Base-by-base conservation (phyloP, 768 basidiomycete genomes). In the Kockovaella imperatae region DNA sequence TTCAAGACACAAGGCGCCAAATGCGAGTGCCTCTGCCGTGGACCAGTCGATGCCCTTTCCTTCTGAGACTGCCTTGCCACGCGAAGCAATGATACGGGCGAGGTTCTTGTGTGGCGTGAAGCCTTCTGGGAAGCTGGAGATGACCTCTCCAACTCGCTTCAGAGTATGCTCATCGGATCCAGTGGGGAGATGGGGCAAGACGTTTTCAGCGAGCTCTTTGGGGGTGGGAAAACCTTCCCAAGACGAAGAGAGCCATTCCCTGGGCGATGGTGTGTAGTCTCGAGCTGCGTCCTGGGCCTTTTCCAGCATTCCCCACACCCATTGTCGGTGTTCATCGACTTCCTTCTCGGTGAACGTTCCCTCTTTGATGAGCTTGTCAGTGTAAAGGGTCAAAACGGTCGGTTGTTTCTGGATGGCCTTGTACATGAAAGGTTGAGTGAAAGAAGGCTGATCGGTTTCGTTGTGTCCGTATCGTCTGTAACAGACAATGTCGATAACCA, bases 381-480 rank as follows among this genome's bases (percentile, higher is more conserved):
- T 80, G 75, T 99, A 99, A 69, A 88, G 80, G 5, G 87, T 84
- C 45, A 97, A 78, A 4, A 90, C 81, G 1, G 91, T 90, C 2
- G 86, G 86, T 73, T 97, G 89, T 62, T 87, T 85, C 74, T 83
- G 82, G 68, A 99, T 95, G 25, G 90, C 87, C 72, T 88, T 79
- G 77, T 99, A 99, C 95, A 97, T 99, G 56, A 87, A 79, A 5
- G 95, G 95, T 72, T 99, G 95, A 8, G 95, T 97, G 77, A 99
- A 99, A 71, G 81, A 85, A 21, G 95, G 95, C 72, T 99, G 95
- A 68, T 99, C 95, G 8, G 90, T 96, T 74, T 99, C 95, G 72
- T 99, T 99, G 75, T 99, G 95, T n/a, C 95, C 95, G 68, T 97
- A 82, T 46, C 90, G 88, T 56, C 95, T 86, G 76, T 96, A 99